Percentiles rank a stretch among this genome's conserved stretches.
These are phyloP conservation scores for Xerocomus nothofagi DNA, from an alignment of 1,284 basidiomycete species.

Conservation along the genomic window DNA sequence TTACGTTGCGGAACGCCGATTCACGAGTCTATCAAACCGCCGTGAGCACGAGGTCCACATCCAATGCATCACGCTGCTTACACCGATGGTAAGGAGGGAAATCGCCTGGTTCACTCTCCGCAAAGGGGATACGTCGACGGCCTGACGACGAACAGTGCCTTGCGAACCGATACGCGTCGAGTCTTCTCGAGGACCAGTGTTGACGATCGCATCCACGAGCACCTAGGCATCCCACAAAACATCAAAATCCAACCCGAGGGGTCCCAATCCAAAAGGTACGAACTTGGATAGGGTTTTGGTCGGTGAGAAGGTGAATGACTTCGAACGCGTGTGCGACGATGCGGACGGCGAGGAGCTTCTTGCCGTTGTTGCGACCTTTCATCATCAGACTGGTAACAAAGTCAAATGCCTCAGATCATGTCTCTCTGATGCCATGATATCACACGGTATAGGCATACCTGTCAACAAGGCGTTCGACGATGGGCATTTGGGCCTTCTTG, in stretches of 20 bases:
- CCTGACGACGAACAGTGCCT: conserved; percentile 99
- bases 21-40: conserved; percentile 78
- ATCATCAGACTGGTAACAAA: conserved; percentile 82
- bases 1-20: conserved; percentile 99
- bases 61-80: conserved; percentile 44
- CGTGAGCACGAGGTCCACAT: not conserved
- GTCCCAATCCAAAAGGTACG: conserved; percentile 23
- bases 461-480: conserved; percentile 99
- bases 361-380: conserved; percentile 99
- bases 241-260: not conserved
- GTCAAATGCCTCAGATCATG: conserved; percentile 5
- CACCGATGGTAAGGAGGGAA: conserved; percentile 92
- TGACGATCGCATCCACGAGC: conserved; percentile 98
- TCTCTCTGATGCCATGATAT: not conserved
- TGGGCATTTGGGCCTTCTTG: conserved; percentile 99
- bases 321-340: conserved; percentile 99
- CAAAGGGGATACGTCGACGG: conserved; percentile 98
- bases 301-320: conserved; percentile 99
- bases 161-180: conserved; percentile 99
- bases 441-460: conserved; percentile 55
- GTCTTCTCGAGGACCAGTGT: conserved; percentile 99
- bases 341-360: conserved; percentile 99
- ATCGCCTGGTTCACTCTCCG: conserved; percentile 98
- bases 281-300: conserved; percentile 99
- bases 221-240: conserved; percentile 44